Percentiles rank a stretch among this genome's conserved stretches.
Evolutionary conservation across 441 rosid genomes (phyloP).

Genomic region (Hypseocharis bilobata): DNA sequence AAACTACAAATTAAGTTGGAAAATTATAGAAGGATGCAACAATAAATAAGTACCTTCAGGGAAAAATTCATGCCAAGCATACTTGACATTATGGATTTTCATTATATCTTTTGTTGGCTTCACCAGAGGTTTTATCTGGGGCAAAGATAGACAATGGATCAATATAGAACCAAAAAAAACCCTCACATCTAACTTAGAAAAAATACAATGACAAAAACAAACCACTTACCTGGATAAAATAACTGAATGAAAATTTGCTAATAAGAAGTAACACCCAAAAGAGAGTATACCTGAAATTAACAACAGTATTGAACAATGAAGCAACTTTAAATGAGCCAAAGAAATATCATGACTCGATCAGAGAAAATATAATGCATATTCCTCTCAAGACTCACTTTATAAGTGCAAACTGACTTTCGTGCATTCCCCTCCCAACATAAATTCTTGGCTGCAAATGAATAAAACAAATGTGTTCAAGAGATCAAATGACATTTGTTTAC

Average conservation of each 20-base stretch:
- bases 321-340: background rate
- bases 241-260: conserved; percentile 54
- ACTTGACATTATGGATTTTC: conserved; percentile 52
- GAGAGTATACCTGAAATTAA: conserved; percentile 71
- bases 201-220: conserved; percentile 17
- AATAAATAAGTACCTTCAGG: conserved; percentile 49
- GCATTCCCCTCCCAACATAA: conserved; percentile 95
- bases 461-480: conserved; percentile 21
- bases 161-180: conserved; percentile 12
- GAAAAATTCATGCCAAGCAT: conserved; percentile 84
- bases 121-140: conserved; percentile 71
- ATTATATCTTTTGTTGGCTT: conserved; percentile 86
- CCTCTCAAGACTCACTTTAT: conserved; percentile 57
- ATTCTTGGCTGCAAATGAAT: conserved; percentile 69
- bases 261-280: conserved; percentile 68
- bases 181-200: background rate
- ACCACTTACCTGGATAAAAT: conserved; percentile 59
- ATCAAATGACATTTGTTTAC: conserved; percentile 12
- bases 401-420: conserved; percentile 89
- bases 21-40: conserved; percentile 12
- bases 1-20: conserved; percentile 17
- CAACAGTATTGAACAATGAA: background rate
- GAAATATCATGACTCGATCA: background rate
- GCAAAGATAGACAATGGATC: conserved; percentile 12
- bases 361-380: conserved; percentile 6